Conservation (phyloP, 1,139 yeast genomes). For the Blastobotrys arbuscula region DNA sequence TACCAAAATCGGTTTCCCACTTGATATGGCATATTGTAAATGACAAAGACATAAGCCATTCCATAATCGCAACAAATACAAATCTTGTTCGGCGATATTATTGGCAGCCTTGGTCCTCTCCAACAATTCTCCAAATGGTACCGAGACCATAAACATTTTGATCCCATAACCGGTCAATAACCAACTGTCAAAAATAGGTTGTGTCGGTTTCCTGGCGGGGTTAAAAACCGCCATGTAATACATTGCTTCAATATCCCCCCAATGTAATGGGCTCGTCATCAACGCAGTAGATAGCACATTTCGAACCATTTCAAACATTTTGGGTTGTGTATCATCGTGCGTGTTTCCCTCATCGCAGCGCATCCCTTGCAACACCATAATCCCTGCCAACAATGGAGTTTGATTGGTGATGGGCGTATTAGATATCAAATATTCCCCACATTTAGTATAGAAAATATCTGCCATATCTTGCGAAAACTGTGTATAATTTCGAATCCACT, state of each 20-base stretch:
- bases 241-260: slow-evolving; percentile 52
- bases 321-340: slow-evolving; percentile 42
- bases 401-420: not conserved
- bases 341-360: slow-evolving; percentile 41
- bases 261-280: slow-evolving; percentile 45
- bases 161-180: slow-evolving; percentile 45
- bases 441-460: slow-evolving; percentile 17
- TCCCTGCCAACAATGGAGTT: slow-evolving; percentile 19
- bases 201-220: slow-evolving; percentile 47
- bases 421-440: slow-evolving; percentile 17
- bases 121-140: slow-evolving; percentile 38
- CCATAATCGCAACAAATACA: slow-evolving; percentile 47
- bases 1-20: slow-evolving; percentile 40
- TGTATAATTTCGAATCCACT: slow-evolving; percentile 36
- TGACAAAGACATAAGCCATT: slow-evolving; percentile 46
- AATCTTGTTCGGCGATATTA: slow-evolving; percentile 34
- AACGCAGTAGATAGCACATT: slow-evolving; percentile 43
- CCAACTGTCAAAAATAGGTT: slow-evolving; percentile 45
- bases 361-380: slow-evolving; percentile 25
- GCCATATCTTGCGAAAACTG: slow-evolving; percentile 18
- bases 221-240: slow-evolving; percentile 47
- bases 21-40: slow-evolving; percentile 44
- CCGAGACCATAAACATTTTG: slow-evolving; percentile 42
- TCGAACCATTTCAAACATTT: slow-evolving; percentile 42
- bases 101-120: slow-evolving; percentile 20